Percentiles rank a stretch among this genome's conserved stretches.
These are phyloP conservation scores for Hymenoscyphus salicellus DNA, from an alignment of 2,329 filamentous ascomycete genomes.

Conservation along the genomic window DNA sequence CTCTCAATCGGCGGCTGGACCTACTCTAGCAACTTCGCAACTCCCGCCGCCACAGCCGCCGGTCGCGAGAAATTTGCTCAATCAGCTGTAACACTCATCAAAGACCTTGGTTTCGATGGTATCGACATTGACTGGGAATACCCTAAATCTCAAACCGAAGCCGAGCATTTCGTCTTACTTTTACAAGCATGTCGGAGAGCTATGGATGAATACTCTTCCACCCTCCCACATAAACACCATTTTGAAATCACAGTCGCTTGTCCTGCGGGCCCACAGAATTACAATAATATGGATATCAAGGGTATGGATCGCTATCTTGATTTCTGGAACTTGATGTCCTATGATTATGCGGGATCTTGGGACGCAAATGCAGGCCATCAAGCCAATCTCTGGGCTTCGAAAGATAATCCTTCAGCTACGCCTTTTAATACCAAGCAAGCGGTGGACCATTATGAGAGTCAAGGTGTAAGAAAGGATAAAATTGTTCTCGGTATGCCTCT, in stretches of 20 bases:
- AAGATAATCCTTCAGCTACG: constrained; percentile 58
- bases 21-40: constrained; percentile 79
- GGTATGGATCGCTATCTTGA: constrained; percentile 66
- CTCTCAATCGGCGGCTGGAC: constrained; percentile 92
- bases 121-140: constrained; percentile 70
- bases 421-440: constrained; percentile 76
- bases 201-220: constrained; percentile 55
- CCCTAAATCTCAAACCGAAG: constrained; percentile 53
- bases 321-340: constrained; percentile 84
- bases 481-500: constrained; percentile 89
- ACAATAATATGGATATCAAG: constrained; percentile 57
- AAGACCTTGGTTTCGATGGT: constrained; percentile 75
- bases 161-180: constrained; percentile 57
- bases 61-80: constrained; percentile 72
- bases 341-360: constrained; percentile 86
- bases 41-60: constrained; percentile 65
- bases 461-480: constrained; percentile 65
- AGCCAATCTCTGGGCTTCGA: constrained; percentile 69
- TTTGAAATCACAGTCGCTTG: constrained; percentile 65
- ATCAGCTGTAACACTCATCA: constrained; percentile 70
- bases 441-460: constrained; percentile 64
- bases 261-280: constrained; percentile 61
- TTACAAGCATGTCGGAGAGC: constrained; percentile 54
- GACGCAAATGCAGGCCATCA: constrained; percentile 70
- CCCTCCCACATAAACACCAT: constrained; percentile 42